Conservation (phyloP, 2,329 filamentous ascomycete species). For the Apiospora saccharicola region DNA sequence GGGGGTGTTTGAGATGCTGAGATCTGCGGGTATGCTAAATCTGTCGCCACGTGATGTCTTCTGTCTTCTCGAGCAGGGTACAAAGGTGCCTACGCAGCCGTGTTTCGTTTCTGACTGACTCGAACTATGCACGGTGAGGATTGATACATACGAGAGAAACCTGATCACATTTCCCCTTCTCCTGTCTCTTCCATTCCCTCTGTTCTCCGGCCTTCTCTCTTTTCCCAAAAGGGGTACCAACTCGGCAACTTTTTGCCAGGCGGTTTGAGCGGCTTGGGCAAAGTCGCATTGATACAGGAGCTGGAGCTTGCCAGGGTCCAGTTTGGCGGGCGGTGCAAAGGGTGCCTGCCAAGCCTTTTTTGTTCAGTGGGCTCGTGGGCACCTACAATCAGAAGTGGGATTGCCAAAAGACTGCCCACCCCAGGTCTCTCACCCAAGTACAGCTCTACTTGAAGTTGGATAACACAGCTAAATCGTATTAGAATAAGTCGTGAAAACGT, state of each 20-base stretch:
- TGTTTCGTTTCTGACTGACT: not conserved
- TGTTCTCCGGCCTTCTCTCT: not conserved
- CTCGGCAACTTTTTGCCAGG: not conserved
- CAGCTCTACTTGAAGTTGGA: too few species aligned
- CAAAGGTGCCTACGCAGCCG: not conserved
- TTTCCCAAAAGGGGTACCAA: not conserved
- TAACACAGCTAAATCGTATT: too few species aligned
- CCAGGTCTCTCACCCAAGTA: too few species aligned
- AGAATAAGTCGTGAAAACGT: too few species aligned
- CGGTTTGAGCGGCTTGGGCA: not conserved
- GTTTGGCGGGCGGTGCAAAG: not conserved
- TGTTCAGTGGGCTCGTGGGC: too few species aligned
- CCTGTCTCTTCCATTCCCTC: too few species aligned
- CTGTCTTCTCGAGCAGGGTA: not conserved
- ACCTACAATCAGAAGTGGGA: too few species aligned
- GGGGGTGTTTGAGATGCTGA: slow-evolving; percentile 12
- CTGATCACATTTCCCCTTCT: too few species aligned
- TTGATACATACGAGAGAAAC: too few species aligned
- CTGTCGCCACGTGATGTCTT: not conserved
- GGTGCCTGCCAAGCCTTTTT: not conserved
- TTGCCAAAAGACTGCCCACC: too few species aligned
- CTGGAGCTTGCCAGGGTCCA: not conserved
- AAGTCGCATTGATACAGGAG: not conserved
- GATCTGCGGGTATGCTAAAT: slow-evolving; percentile 4
- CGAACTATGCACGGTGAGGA: not conserved